phyloP scores from a whole-genome alignment of 352 stramenopile genomes.

The Aphanomyces astaci region DNA sequence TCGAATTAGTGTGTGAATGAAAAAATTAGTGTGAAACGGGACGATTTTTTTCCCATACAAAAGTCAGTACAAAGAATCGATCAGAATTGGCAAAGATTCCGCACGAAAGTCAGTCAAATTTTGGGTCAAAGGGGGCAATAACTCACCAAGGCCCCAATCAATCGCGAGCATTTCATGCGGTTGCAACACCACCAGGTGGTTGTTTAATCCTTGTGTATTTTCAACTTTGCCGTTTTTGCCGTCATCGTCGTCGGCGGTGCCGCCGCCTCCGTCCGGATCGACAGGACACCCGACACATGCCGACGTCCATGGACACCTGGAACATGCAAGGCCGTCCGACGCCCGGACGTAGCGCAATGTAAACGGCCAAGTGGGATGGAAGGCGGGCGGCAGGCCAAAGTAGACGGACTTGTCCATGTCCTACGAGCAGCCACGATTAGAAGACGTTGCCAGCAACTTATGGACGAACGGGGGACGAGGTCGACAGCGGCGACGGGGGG shows the following conservation, averaged over 20 bases:
- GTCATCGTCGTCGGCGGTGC: background rate
- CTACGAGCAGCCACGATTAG: background rate
- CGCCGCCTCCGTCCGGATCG: background rate
- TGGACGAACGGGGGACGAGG: background rate
- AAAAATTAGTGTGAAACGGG: too few relatives aligned
- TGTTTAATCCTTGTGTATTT: too few relatives aligned
- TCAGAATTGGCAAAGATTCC: too few relatives aligned
- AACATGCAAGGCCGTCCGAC: conserved; percentile 5
- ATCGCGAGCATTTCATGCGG: conserved; percentile 9
- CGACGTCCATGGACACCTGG: conserved; percentile 13
- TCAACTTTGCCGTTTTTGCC: too few relatives aligned
- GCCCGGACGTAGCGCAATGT: conserved; percentile 11
- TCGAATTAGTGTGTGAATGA: too few relatives aligned
- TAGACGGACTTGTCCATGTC: conserved; percentile 1
- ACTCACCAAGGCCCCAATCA: conserved; percentile 14
- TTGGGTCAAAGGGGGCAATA: too few relatives aligned
- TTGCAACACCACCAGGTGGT: background rate
- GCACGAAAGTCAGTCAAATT: too few relatives aligned
- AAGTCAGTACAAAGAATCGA: too few relatives aligned
- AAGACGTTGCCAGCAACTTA: background rate
- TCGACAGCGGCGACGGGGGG: background rate
- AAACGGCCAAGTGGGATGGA: background rate
- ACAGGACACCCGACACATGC: conserved; percentile 5
- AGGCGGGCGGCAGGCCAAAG: conserved; percentile 4
- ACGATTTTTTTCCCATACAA: too few relatives aligned